Base-by-base conservation (phyloP, 192 early-diverging fungal genomes). In the Borealophlyctis nickersoniae region DNA sequence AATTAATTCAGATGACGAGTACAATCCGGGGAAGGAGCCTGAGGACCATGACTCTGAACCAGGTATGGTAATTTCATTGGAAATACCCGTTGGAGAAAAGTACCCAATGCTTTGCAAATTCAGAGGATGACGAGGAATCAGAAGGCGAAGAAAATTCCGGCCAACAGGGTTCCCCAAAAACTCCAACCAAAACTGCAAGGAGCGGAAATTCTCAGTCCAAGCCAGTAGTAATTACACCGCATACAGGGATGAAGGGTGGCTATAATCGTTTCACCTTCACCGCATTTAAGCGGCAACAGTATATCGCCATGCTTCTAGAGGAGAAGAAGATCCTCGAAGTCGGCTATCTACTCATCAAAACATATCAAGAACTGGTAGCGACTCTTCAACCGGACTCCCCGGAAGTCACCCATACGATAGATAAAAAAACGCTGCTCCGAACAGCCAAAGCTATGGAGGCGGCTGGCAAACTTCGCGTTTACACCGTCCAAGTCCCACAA, bases 341-440 rank as follows among this genome's bases (percentile, higher is more conserved):
- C 3, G 31, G 30, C 2, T 22, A 36, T 31, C 26, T 33, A 14
- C 23, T 78, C 2, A 31, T 69, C 4, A 4, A 57, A 49, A 28
- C 58, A 9, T 67, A 72, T 23, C 49, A 60, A 33, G 34, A 50
- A 19, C 13, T 26, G 22, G 28, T n/a, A 39, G 36, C 9, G 34
- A 9, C 30, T 4, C 7, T 14, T 0, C 31, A 45, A n/a, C 11
- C 16, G n/a, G 16, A 19, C 3, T 62, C 19, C 9, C 19, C 19
- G 39, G 19, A 19, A 7, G 39, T 19, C 28, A 39, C 28, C 13
- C 73, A 74, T 53, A 66, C 64, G 9, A 76, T 86, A 27, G 85
- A 87, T 52, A 75, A 77, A 35, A 80, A 76, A 50, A 88, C 87
- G 2, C 58, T 88, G 2, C 52, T 61, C 30, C 69, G 87, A 0